A percentile compares a stretch with the other conserved stretches of the same genome.
phyloP scores from a whole-genome alignment of 2,329 filamentous ascomycete species.

The Diplodia scrobiculata region DNA sequence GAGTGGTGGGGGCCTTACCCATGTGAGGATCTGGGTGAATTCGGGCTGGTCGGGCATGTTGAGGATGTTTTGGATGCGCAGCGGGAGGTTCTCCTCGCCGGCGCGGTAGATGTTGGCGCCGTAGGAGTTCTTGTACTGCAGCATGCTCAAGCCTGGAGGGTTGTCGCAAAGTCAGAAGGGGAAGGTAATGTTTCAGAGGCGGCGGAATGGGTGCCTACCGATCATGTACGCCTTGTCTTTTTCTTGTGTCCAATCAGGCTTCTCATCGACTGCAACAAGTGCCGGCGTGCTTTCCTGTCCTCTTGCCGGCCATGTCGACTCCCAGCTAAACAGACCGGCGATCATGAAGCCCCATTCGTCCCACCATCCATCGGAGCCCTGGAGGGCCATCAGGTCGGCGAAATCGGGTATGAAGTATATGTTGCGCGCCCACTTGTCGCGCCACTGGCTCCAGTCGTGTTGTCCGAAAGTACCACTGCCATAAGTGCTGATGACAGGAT shows the following conservation, averaged over 20 bases:
- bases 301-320: slow-evolving; percentile 41
- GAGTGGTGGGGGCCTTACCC: slow-evolving; percentile 25
- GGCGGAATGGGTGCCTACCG: not conserved
- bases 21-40: slow-evolving; percentile 44
- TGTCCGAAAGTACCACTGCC: not conserved
- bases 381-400: slow-evolving; percentile 37
- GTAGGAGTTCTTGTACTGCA: slow-evolving; percentile 43
- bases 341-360: slow-evolving; percentile 40
- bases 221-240: slow-evolving; percentile 44
- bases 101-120: slow-evolving; percentile 40
- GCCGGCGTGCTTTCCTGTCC: slow-evolving; percentile 9
- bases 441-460: not conserved
- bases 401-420: slow-evolving; percentile 44
- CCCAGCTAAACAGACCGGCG: slow-evolving; percentile 47
- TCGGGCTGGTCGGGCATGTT: slow-evolving; percentile 36
- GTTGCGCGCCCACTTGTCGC: not conserved
- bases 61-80: slow-evolving; percentile 45
- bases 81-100: slow-evolving; percentile 42
- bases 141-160: slow-evolving; percentile 24
- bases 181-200: too few relatives aligned
- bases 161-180: not conserved
- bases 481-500: slow-evolving; percentile 10
- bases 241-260: slow-evolving; percentile 34
- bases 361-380: slow-evolving; percentile 39
- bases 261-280: slow-evolving; percentile 34